A percentile compares a stretch with the other conserved stretches of the same genome.
phyloP scores from a whole-genome alignment of 2,329 filamentous ascomycete species.

The Monosporascus sp. region DNA sequence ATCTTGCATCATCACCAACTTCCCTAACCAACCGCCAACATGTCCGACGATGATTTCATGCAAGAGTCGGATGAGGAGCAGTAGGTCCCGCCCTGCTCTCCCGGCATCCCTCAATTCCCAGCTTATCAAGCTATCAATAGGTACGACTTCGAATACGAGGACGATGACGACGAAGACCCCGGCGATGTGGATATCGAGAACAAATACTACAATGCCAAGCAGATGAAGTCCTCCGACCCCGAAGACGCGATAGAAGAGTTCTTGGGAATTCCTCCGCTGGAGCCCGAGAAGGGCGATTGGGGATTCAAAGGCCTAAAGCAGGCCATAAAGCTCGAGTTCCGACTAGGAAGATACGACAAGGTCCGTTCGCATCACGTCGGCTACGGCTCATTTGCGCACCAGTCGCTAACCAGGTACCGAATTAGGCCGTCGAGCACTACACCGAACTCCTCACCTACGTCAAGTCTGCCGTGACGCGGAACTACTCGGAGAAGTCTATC shows the following conservation, averaged over 20 bases:
- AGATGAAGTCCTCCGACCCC: constrained; percentile 82
- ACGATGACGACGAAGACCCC: constrained; percentile 79
- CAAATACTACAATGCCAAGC: constrained; percentile 99
- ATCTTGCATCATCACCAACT: neutral
- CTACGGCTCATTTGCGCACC: neutral
- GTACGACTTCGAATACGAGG: constrained; percentile 97
- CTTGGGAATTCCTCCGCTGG: constrained; percentile 75
- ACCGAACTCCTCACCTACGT: constrained; percentile 94
- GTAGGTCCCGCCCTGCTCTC: constrained; percentile 36
- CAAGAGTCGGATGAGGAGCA: constrained; percentile 85
- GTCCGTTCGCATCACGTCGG: constrained; percentile 36
- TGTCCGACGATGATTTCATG: constrained; percentile 93
- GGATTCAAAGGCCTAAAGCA: constrained; percentile 98
- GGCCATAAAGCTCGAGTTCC: constrained; percentile 95
- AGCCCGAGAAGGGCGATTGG: constrained; percentile 94
- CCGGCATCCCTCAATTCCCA: too few species aligned
- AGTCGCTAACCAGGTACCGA: constrained; percentile 17
- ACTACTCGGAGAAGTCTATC: constrained; percentile 98
- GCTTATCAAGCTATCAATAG: constrained; percentile 31
- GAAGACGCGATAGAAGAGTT: constrained; percentile 90
- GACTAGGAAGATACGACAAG: constrained; percentile 80
- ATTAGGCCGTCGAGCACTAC: constrained; percentile 83
- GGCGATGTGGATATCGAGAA: constrained; percentile 96
- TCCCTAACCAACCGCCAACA: constrained; percentile 31
- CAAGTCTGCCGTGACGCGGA: constrained; percentile 91